Percentiles rank a stretch among this genome's conserved stretches.
Conservation (phyloP, 2,329 filamentous ascomycete species). For the Biscogniauxia mediterranea region DNA sequence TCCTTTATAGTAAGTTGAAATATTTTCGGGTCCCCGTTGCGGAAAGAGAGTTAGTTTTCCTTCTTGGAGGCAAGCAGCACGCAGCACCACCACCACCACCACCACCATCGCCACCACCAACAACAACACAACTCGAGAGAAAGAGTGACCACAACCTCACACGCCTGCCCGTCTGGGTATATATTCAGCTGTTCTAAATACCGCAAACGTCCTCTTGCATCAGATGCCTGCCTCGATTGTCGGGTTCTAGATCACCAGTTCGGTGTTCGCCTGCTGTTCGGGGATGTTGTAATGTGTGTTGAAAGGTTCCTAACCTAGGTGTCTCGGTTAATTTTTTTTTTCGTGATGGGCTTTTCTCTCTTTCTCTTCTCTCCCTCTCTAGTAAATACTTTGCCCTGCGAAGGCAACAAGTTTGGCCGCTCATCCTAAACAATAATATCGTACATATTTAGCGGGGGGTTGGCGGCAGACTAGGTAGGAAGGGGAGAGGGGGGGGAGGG, state of each 20-base stretch:
- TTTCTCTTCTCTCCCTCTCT: too few relatives aligned
- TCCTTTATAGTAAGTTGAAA: slow-evolving; percentile 1
- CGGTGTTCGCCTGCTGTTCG: neutral
- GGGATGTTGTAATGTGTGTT: neutral
- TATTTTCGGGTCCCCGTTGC: neutral
- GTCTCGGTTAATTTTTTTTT: neutral
- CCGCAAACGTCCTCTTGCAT: slow-evolving; percentile 21
- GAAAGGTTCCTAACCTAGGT: neutral
- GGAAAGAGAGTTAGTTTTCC: neutral
- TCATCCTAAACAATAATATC: neutral
- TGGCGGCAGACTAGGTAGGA: neutral
- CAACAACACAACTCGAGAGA: too few relatives aligned
- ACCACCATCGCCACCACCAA: too few relatives aligned
- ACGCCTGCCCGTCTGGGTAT: slow-evolving; percentile 4
- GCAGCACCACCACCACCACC: too few relatives aligned
- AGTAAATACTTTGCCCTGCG: too few relatives aligned
- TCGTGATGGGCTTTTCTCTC: too few relatives aligned
- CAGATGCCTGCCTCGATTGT: slow-evolving; percentile 13
- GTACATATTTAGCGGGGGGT: neutral
- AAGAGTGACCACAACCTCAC: neutral
- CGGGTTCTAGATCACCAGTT: slow-evolving; percentile 17
- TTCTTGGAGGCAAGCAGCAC: neutral
- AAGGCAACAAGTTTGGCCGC: neutral
- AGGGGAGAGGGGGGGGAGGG: too few relatives aligned
- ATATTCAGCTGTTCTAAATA: slow-evolving; percentile 11